A percentile compares a stretch with the other conserved stretches of the same genome.
These are phyloP conservation scores for Monilinia laxa DNA, from an alignment of 2,329 filamentous ascomycete species.

Conservation along the genomic window DNA sequence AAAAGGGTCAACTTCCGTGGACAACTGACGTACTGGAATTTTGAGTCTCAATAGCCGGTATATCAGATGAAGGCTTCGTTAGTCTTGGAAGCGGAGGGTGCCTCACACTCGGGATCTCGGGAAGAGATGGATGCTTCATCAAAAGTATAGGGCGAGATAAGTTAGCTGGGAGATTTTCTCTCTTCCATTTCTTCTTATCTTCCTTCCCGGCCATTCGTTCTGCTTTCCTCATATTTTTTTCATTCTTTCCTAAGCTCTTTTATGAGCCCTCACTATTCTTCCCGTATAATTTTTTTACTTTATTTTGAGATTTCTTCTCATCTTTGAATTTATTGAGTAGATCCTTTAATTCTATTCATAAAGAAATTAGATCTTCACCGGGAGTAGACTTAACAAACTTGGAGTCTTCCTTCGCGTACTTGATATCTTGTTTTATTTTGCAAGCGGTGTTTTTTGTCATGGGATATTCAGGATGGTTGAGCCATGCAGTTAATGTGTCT, in stretches of 20 bases:
- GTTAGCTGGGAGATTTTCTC: background rate
- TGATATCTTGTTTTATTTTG: conserved; percentile 47
- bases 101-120: background rate
- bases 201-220: conserved; percentile 31
- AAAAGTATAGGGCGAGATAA: background rate
- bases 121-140: background rate
- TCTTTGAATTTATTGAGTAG: conserved; percentile 48
- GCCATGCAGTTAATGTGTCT: conserved; percentile 49
- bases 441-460: conserved; percentile 49
- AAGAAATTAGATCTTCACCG: conserved; percentile 41
- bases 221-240: conserved; percentile 4
- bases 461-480: conserved; percentile 50
- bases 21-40: background rate
- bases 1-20: background rate
- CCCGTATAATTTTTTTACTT: conserved; percentile 25
- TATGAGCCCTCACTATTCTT: conserved; percentile 25
- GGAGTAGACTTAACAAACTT: background rate
- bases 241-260: conserved; percentile 14
- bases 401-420: conserved; percentile 40
- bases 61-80: background rate
- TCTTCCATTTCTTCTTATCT: conserved; percentile 32
- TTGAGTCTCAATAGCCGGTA: background rate
- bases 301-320: conserved; percentile 43
- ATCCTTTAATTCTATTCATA: conserved; percentile 48
- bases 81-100: background rate